A percentile compares a stretch with the other conserved stretches of the same genome.
phyloP scores from a whole-genome alignment of 352 stramenopile genomes.

The Phytophthora podocarpi region DNA sequence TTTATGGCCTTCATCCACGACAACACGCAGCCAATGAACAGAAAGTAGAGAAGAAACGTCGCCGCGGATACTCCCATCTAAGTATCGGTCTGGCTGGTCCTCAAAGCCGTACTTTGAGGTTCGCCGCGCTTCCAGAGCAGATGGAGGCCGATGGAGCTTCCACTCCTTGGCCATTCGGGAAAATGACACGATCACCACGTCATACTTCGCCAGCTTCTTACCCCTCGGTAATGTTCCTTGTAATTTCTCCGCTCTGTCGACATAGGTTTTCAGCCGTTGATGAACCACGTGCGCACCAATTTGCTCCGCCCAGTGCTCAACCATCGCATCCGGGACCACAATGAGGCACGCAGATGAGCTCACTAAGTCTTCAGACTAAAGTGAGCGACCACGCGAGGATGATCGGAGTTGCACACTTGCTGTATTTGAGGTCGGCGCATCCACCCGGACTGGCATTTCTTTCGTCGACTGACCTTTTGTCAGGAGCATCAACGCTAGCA shows the following conservation, averaged over 20 bases:
- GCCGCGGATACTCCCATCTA: constrained; percentile 50
- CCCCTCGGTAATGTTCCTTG: constrained; percentile 35
- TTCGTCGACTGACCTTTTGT: constrained; percentile 58
- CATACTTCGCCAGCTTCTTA: constrained; percentile 48
- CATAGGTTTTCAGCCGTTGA: constrained; percentile 35
- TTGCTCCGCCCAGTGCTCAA: constrained; percentile 79
- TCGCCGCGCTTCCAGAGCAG: constrained; percentile 45
- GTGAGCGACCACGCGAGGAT: neutral
- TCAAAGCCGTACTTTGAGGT: constrained; percentile 62
- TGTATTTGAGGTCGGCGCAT: constrained; percentile 7
- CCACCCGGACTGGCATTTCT: constrained; percentile 4
- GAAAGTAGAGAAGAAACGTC: constrained; percentile 51
- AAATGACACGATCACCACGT: constrained; percentile 77
- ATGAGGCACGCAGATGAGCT: constrained; percentile 57
- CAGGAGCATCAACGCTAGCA: constrained; percentile 75
- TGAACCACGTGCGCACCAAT: constrained; percentile 51
- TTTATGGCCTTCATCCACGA: constrained; percentile 96
- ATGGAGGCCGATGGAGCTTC: constrained; percentile 56
- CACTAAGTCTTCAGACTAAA: constrained; percentile 31
- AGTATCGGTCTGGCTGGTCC: constrained; percentile 43
- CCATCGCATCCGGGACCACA: constrained; percentile 60
- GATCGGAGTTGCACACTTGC: constrained; percentile 18
- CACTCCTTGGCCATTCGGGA: constrained; percentile 61
- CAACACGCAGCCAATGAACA: constrained; percentile 84
- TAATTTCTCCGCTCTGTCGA: constrained; percentile 34